These are phyloP conservation scores for Anethum foeniculum DNA, from an alignment of 140 eudicot species.

Conservation along the genomic window DNA sequence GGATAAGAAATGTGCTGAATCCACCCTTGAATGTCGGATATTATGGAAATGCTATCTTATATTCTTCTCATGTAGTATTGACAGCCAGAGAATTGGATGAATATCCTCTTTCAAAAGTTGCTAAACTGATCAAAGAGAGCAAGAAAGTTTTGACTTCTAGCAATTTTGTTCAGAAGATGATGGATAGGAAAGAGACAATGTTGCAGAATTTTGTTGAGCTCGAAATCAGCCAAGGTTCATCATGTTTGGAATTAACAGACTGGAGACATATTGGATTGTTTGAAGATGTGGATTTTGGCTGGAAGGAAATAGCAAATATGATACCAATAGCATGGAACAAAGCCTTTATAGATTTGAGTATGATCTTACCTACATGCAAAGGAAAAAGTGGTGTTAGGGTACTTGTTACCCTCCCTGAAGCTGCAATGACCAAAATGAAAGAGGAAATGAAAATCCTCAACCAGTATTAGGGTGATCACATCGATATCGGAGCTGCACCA, in stretches of 20 bases:
- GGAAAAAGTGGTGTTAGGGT: constrained; percentile 16
- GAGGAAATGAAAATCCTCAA: constrained; percentile 12
- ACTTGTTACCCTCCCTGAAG: constrained; percentile 13
- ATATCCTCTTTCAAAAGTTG: constrained; percentile 10
- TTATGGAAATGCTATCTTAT: constrained; percentile 14
- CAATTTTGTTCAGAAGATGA: neutral
- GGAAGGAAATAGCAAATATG: constrained; percentile 11
- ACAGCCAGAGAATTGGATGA: constrained; percentile 11
- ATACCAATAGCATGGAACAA: constrained; percentile 14
- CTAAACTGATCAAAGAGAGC: constrained; percentile 16
- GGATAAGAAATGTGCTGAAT: constrained; percentile 1
- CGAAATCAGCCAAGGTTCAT: neutral
- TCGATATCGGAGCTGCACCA: neutral
- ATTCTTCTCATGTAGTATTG: neutral
- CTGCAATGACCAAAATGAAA: constrained; percentile 5
- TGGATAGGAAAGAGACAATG: constrained; percentile 10
- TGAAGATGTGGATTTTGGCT: constrained; percentile 14
- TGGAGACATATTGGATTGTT: constrained; percentile 19
- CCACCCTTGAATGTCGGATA: constrained; percentile 19
- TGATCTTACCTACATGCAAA: constrained; percentile 12
- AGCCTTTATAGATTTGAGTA: neutral
- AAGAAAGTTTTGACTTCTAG: constrained; percentile 12
- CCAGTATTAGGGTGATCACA: neutral
- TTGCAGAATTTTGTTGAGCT: neutral
- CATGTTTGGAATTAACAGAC: constrained; percentile 7